Evolutionary conservation across 768 basidiomycete species (phyloP), one percentile per base, ranked within the genome.

Genomic region (Tulasnella sp.): DNA sequence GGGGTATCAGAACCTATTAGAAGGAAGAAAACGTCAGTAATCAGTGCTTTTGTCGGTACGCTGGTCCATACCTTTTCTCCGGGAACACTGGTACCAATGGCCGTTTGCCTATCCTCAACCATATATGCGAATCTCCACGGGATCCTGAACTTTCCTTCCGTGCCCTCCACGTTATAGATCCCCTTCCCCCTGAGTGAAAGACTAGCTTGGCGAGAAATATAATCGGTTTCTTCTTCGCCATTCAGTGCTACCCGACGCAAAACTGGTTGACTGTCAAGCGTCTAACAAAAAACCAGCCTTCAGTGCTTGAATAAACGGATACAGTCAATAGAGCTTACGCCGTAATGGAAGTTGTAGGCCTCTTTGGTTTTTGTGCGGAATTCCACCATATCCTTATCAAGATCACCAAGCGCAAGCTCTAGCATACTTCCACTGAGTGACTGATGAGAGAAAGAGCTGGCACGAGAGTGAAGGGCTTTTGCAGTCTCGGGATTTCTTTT

Each of bases 81-180:
- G 5, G 72, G 67, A n/a, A 75, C 59, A 9, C 67, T 59, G 53
- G 68, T 71, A 20, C 75, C 74, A 3, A 62, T 62, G 20, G 74
- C 70, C 20, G 66, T 64, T 47, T 68, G 64, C 28, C 76, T 70
- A 56, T 85, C 78, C 34, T 75, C 74, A 8, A 91, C 81, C 28
- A 78, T 60, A 61, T 91, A 91, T 49, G 84, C 81, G 56, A 91
- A 81, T 50, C 76, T 75, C 89, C 88, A 90, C 20, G 67, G 66
- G 15, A 85, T 65, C 51, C 72, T 75, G 19, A 62, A 61, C 27
- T 66, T 63, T 12, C 69, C 65, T 61, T 90, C 88, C 27, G 66
- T 69, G 7, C 86, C 87, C 25, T 72, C 72, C 10, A 89, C 78
- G 10, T 73, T 73, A 63, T 87, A 90, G 5, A 86, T 77, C 0